A percentile compares a stretch with the other conserved stretches of the same genome.
Evolutionary conservation across 768 basidiomycete species (phyloP).

Genomic region (Filobasidium floriforme): DNA sequence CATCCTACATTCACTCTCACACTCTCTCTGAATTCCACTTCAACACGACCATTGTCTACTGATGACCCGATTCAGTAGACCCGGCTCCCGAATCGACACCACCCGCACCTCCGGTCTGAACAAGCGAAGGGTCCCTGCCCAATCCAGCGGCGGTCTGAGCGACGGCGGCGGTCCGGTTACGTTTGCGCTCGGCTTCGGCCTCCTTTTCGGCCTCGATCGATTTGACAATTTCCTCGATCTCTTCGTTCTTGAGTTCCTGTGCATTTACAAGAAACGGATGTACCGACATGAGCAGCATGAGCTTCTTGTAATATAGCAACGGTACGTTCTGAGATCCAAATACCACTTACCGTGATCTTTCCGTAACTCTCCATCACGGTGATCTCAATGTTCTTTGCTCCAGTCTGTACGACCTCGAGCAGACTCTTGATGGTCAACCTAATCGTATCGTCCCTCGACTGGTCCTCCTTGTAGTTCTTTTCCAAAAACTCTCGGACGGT

Average conservation of each 20-base stretch:
- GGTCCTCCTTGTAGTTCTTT: conserved; percentile 90
- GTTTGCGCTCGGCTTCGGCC: conserved; percentile 89
- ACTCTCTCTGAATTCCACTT: not conserved
- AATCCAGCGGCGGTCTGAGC: conserved; percentile 46
- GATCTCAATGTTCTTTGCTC: conserved; percentile 99
- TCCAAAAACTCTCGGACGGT: conserved; percentile 97
- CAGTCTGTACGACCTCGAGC: conserved; percentile 96
- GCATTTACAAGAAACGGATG: not conserved
- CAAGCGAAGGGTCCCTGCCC: not conserved
- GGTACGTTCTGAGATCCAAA: not conserved
- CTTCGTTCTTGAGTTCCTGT: conserved; percentile 73
- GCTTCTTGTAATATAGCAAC: not conserved
- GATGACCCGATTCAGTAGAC: conserved; percentile 7
- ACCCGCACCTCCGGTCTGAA: not conserved
- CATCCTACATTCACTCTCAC: too few relatives aligned
- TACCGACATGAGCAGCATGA: not conserved
- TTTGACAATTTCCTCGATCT: conserved; percentile 84
- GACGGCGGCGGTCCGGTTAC: conserved; percentile 79
- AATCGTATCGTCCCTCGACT: conserved; percentile 80
- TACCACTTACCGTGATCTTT: conserved; percentile 68
- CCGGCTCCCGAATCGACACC: conserved; percentile 7
- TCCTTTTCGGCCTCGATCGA: conserved; percentile 98
- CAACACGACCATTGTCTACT: not conserved
- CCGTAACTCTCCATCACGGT: conserved; percentile 95
- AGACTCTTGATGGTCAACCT: conserved; percentile 92